These are phyloP conservation scores for Tagetes erecta DNA, from an alignment of 129 eudicot species.

Conservation along the genomic window DNA sequence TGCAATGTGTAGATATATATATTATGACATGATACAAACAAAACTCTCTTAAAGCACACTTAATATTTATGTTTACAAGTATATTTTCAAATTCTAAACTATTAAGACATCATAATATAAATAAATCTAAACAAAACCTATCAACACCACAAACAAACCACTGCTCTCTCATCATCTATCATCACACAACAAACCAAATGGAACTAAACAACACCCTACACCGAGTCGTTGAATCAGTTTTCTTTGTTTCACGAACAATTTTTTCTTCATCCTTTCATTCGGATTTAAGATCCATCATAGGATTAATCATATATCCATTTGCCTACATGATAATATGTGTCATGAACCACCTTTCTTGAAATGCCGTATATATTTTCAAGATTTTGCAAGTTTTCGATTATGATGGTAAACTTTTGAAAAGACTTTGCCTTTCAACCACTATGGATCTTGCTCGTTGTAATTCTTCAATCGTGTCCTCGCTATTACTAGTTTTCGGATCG, in stretches of 20 bases:
- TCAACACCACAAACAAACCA: conserved; percentile 28
- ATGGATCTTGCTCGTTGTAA: conserved; percentile 35
- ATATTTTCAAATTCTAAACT: conserved; percentile 32
- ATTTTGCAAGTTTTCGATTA: conserved; percentile 18
- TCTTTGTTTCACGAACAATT: conserved; percentile 28
- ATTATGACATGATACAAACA: conserved; percentile 12
- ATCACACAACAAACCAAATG: conserved; percentile 36
- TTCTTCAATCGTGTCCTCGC: conserved; percentile 28
- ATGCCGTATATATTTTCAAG: conserved; percentile 31
- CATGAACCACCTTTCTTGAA: conserved; percentile 28
- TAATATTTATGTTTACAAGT: conserved; percentile 43
- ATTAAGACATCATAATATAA: conserved; percentile 26
- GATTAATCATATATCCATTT: background rate
- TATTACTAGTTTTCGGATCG: conserved; percentile 2
- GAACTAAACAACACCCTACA: conserved; percentile 31
- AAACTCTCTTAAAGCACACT: conserved; percentile 36
- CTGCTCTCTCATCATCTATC: conserved; percentile 22
- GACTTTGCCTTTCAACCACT: conserved; percentile 37
- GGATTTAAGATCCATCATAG: conserved; percentile 13
- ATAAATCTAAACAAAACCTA: conserved; percentile 31
- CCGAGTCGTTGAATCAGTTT: conserved; percentile 24
- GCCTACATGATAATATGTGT: background rate
- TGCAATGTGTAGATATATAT: no score
- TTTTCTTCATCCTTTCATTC: conserved; percentile 20
- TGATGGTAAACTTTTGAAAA: conserved; percentile 39